Evolutionary conservation across 164 flowering plant species (phyloP), one percentile per base, ranked within the genome.

Genomic region (Litsea cubeba): DNA sequence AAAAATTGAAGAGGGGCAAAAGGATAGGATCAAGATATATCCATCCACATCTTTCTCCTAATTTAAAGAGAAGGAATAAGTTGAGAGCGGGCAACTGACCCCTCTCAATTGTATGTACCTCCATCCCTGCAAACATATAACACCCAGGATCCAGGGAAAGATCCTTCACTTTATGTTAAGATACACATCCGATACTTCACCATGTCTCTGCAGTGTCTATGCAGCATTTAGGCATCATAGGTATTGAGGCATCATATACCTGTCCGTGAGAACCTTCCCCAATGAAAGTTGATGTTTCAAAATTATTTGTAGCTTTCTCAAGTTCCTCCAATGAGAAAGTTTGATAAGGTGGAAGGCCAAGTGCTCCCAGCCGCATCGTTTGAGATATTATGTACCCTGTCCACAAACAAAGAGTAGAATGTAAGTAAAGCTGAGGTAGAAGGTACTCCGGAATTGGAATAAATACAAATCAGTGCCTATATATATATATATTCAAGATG

Each of bases 251-350:
- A 63, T 60, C 66, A 23, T 24, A 49, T 81, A 95, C 99, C 95
- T 91, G 94, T 30, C 97, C 97, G 68, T 83, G 83, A 78, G 94
- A 84, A 49, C 92, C 93, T 90, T 91, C 93, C n/a, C 94, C 97
- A 83, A 92, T 87, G 76, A 92, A 92, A 80, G 86, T 77, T 74
- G 92, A 81, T 68, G 94, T 80, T 71, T 87, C 81, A 66, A 96
- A 96, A 79, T 88, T 88, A 78, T 85, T 83, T 46, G 97, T 96
- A 62, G 99, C 97, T 77, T 76, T 88, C 80, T 91, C 94, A 63
- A 96, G 86, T 82, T 93, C 99, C 79, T 91, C 97, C 74, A 94
- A 76, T 15, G 99, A 84, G 79, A 94, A 94, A 3, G 86, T 82
- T 68, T 97, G 87, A 81, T 92, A 94, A 73, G 92, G 76, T 67